These are phyloP conservation scores for Candida corydali DNA, from an alignment of 805 yeast species.

Conservation along the genomic window DNA sequence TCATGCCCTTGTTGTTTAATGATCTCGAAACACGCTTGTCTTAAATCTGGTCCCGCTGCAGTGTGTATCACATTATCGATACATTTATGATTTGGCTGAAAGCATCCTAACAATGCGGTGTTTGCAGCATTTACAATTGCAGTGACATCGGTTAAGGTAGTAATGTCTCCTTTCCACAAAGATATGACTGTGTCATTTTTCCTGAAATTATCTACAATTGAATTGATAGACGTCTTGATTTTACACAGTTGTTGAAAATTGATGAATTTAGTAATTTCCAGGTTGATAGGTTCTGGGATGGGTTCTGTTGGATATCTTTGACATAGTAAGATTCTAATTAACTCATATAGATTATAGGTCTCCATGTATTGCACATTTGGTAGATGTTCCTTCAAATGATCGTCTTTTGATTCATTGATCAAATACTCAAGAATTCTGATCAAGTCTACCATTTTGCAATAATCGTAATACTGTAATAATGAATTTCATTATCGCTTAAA, in stretches of 20 bases:
- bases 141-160: constrained; percentile 3
- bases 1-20: constrained; percentile 3
- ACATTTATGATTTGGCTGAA: constrained; percentile 8
- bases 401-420: neutral
- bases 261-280: constrained; percentile 1
- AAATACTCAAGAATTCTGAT: neutral
- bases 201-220: neutral
- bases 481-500: too few species aligned
- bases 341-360: constrained; percentile 1
- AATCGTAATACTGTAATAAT: too few species aligned
- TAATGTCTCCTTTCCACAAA: constrained; percentile 8
- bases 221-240: neutral
- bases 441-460: constrained; percentile 2
- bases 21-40: constrained; percentile 4
- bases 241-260: constrained; percentile 1
- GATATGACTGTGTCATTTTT: constrained; percentile 2
- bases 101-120: constrained; percentile 5
- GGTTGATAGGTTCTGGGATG: constrained; percentile 2
- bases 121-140: constrained; percentile 8
- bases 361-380: constrained; percentile 3
- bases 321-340: constrained; percentile 4
- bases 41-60: constrained; percentile 6
- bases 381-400: constrained; percentile 1
- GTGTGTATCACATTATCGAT: constrained; percentile 7
- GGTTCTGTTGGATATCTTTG: neutral